A percentile compares a stretch with the other conserved stretches of the same genome.
These are phyloP conservation scores for Metschnikowia colocasiae DNA, from an alignment of 805 yeast species.

Conservation along the genomic window DNA sequence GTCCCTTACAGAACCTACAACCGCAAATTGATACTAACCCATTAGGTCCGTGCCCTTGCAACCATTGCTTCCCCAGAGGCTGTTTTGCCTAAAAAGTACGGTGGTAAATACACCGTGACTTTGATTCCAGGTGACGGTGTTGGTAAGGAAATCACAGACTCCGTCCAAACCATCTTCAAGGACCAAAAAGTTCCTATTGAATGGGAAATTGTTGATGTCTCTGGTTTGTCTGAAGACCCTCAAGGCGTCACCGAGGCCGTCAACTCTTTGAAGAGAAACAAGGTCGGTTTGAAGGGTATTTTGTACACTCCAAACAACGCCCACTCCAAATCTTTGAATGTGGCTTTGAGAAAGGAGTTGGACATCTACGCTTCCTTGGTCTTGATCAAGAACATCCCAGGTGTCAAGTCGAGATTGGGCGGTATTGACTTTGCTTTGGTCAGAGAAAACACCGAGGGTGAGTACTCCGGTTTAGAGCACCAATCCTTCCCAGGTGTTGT, in stretches of 20 bases:
- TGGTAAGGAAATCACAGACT: constrained; percentile 92
- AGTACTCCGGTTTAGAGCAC: constrained; percentile 97
- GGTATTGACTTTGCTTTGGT: constrained; percentile 91
- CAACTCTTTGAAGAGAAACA: constrained; percentile 88
- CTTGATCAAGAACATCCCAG: constrained; percentile 90
- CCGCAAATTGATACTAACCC: constrained; percentile 23
- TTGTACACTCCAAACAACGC: constrained; percentile 82
- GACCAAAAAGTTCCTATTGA: constrained; percentile 88
- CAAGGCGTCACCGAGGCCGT: constrained; percentile 76
- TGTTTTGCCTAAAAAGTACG: constrained; percentile 83
- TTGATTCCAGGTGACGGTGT: constrained; percentile 98
- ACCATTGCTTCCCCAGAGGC: constrained; percentile 58
- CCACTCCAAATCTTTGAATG: constrained; percentile 84
- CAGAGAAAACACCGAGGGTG: constrained; percentile 99
- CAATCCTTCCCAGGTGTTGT: constrained; percentile 97
- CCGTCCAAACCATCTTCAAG: constrained; percentile 86
- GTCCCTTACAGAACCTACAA: neutral
- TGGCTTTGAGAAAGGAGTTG: constrained; percentile 92
- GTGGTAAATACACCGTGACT: constrained; percentile 92
- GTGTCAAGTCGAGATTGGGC: constrained; percentile 84
- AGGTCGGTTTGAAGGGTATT: constrained; percentile 95
- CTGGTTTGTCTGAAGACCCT: constrained; percentile 38
- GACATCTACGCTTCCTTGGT: constrained; percentile 95
- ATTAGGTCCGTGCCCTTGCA: constrained; percentile 46
- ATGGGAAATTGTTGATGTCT: constrained; percentile 64